Evolutionary conservation across 352 stramenopile species (phyloP), one percentile per base, ranked within the genome.

Genomic region (Phytopythium litorale): DNA sequence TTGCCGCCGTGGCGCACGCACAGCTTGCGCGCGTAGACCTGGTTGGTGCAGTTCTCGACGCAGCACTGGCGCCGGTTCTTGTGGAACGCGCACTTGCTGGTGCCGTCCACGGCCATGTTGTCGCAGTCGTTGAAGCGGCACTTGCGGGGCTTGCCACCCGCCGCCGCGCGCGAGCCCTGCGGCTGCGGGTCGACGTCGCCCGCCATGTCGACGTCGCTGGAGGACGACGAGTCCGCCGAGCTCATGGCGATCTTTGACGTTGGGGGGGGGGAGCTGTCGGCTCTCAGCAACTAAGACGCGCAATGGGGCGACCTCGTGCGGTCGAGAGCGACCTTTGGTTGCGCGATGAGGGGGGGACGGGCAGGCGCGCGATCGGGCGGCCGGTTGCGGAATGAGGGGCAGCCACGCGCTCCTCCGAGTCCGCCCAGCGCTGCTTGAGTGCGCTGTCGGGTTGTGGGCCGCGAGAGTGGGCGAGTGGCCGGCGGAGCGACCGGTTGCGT

Each of bases 81-180:
- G 71, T 93, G 84, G 66, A 91, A 91, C 32, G 81, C 71, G 68
- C 84, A 93, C 65, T 91, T 91, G 76, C 71, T 74, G 11, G 81
- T 89, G 68, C 81, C 84, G 59, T 89, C 76, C 48, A 88, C 74
- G 4, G 78, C 77, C 28, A 82, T 65, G 68, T 89, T 91, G 61
- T 87, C 81, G 65, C 84, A 93, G 64, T 90, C 79, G 49, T 93
- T 93, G 63, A 93, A 93, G 61, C 78, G 75, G 65, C 84, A 93
- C 66, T 88, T 90, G 57, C 73, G 73, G 56, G 70, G 64, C 56
- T 84, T 79, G 60, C 65, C 74, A 35, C 64, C 49, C 18, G 66
- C 40, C 33, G 64, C 63, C 35, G 60, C 55, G 55, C 61, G 49
- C 25, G 49, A 15, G 23, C 16, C 23, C 49, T 11, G 49, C 21